Evolutionary conservation across 805 yeast species (phyloP).

Genomic region (Metschnikowia sp.): DNA sequence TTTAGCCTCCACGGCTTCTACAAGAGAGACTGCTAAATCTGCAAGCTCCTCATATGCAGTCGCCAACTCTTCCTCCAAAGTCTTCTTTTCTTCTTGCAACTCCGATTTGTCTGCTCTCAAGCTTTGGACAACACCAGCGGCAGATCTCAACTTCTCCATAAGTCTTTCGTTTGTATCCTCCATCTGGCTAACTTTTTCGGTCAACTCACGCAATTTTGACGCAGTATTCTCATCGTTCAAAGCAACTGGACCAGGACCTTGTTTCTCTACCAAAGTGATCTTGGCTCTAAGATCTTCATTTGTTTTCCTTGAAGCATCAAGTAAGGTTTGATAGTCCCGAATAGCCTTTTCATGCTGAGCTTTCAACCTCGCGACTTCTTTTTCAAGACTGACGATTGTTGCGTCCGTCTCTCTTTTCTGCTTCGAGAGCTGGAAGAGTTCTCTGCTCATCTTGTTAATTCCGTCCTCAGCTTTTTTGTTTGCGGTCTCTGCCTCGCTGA

Average conservation of each 20-base stretch:
- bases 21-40: constrained; percentile 8
- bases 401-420: constrained; percentile 53
- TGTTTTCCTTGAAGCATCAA: constrained; percentile 20
- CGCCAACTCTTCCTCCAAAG: constrained; percentile 10
- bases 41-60: constrained; percentile 15
- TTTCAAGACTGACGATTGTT: constrained; percentile 40
- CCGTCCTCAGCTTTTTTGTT: constrained; percentile 78
- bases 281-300: constrained; percentile 24
- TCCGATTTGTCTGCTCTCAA: constrained; percentile 21
- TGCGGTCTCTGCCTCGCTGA: constrained; percentile 33
- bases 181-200: constrained; percentile 5
- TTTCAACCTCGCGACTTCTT: constrained; percentile 30
- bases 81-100: constrained; percentile 3
- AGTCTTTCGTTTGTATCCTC: constrained; percentile 34
- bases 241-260: constrained; percentile 6
- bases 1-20: constrained; percentile 7
- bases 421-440: constrained; percentile 61
- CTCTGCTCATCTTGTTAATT: constrained; percentile 86
- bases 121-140: constrained; percentile 33
- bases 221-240: constrained; percentile 17
- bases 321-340: constrained; percentile 19
- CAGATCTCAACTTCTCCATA: constrained; percentile 41
- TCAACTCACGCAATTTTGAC: constrained; percentile 11
- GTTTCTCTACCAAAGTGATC: constrained; percentile 18
- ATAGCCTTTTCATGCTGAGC: constrained; percentile 34